Percentiles rank a stretch among this genome's conserved stretches.
Evolutionary conservation across 2,329 filamentous ascomycete species (phyloP).

Genomic region (Nigrograna mackinnonii): DNA sequence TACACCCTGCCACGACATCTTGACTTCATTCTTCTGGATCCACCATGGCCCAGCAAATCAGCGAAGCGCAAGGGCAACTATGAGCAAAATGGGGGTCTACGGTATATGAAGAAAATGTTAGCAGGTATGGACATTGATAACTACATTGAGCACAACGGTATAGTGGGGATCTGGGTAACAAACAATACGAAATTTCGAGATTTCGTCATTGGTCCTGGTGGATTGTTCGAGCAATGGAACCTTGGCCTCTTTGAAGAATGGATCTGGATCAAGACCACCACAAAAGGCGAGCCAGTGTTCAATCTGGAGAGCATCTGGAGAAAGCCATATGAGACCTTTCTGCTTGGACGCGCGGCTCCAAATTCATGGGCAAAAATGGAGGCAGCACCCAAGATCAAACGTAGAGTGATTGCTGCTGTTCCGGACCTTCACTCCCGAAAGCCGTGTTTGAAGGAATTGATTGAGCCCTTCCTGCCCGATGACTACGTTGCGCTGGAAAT

Average conservation of each 20-base stretch:
- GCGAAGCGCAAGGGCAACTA: conserved; percentile 62
- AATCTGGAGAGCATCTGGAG: conserved; percentile 65
- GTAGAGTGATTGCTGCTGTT: conserved; percentile 68
- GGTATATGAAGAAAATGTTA: conserved; percentile 50
- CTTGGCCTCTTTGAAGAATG: conserved; percentile 70
- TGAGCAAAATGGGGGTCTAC: conserved; percentile 50
- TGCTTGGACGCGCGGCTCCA: conserved; percentile 57
- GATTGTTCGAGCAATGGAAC: conserved; percentile 69
- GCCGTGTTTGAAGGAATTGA: conserved; percentile 67
- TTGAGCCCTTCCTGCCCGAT: conserved; percentile 58
- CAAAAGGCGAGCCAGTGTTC: conserved; percentile 65
- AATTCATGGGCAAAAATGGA: conserved; percentile 26
- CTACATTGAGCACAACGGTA: conserved; percentile 36
- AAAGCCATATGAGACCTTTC: conserved; percentile 75
- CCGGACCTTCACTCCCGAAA: conserved; percentile 81
- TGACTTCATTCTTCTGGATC: conserved; percentile 72
- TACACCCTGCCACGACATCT: conserved; percentile 56
- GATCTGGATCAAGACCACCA: conserved; percentile 78
- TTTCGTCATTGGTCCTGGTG: conserved; percentile 57
- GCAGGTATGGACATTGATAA: conserved; percentile 51
- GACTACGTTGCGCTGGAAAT: conserved; percentile 69
- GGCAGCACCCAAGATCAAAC: conserved; percentile 36
- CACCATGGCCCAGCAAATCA: conserved; percentile 81
- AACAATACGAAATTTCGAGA: conserved; percentile 66
- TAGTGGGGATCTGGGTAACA: conserved; percentile 77